Evolutionary conservation across 768 basidiomycete species (phyloP).

Genomic region (Rubroboletus satanas): DNA sequence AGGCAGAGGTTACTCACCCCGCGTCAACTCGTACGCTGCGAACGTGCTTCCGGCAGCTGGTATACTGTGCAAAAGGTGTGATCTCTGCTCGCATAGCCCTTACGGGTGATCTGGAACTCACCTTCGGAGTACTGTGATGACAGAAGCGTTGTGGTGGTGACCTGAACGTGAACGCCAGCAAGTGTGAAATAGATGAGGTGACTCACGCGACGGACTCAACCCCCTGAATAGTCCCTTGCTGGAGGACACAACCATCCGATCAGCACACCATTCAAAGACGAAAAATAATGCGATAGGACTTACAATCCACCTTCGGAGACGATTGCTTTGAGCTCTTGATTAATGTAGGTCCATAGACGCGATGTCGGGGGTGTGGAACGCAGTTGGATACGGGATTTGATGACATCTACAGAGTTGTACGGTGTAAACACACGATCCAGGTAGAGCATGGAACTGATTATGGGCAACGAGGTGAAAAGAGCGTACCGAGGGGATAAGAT

Average conservation of each 20-base stretch:
- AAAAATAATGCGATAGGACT: slow-evolving; percentile 28
- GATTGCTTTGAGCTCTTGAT: slow-evolving; percentile 60
- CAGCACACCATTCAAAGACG: background rate
- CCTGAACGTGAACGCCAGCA: background rate
- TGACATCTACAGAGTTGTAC: slow-evolving; percentile 56
- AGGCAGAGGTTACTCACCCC: slow-evolving; percentile 43
- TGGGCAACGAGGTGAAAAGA: background rate
- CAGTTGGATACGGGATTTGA: slow-evolving; percentile 88
- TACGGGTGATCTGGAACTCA: slow-evolving; percentile 12
- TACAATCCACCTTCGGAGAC: slow-evolving; percentile 71
- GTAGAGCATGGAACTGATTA: background rate
- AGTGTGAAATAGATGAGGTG: background rate
- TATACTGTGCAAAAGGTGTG: slow-evolving; percentile 47
- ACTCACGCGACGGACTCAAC: slow-evolving; percentile 69
- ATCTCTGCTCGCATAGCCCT: background rate
- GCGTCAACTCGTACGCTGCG: slow-evolving; percentile 79
- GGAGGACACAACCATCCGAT: background rate
- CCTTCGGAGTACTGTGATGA: slow-evolving; percentile 58
- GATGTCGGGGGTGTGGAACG: slow-evolving; percentile 69
- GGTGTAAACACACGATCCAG: background rate
- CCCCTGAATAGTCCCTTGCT: slow-evolving; percentile 67
- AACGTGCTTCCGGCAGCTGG: slow-evolving; percentile 92
- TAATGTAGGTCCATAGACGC: slow-evolving; percentile 74
- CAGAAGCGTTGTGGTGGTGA: background rate
- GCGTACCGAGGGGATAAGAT: slow-evolving; percentile 79